phyloP scores from a whole-genome alignment of 106 monocot genomes.

The Dactylorhiza incarnata region DNA sequence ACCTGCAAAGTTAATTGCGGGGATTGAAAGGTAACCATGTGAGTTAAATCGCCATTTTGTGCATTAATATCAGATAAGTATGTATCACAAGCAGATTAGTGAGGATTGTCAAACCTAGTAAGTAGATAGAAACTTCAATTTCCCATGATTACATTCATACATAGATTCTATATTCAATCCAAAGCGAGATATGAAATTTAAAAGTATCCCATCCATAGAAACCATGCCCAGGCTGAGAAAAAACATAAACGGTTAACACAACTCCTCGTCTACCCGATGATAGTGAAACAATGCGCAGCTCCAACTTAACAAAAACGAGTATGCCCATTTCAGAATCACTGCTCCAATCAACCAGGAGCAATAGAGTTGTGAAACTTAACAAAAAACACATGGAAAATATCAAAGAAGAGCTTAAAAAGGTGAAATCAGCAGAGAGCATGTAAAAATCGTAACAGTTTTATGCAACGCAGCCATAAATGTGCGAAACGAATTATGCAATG shows the following conservation, averaged over 20 bases:
- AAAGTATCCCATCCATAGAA: background rate
- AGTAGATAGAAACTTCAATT: background rate
- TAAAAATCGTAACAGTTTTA: background rate
- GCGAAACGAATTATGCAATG: background rate
- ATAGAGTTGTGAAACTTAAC: background rate
- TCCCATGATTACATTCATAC: background rate
- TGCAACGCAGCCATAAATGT: background rate
- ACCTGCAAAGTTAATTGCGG: background rate
- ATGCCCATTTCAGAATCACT: background rate
- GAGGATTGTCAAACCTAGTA: background rate
- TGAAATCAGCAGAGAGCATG: background rate
- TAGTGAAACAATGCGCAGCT: background rate
- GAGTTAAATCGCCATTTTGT: background rate
- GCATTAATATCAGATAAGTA: background rate
- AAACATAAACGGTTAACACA: background rate
- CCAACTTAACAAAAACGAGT: background rate
- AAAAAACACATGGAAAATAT: background rate
- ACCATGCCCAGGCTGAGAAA: background rate
- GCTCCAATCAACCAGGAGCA: background rate
- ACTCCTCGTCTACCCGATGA: background rate
- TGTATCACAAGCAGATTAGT: background rate
- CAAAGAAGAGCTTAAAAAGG: background rate
- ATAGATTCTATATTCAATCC: background rate
- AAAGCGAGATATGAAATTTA: background rate
- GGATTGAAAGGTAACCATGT: background rate